These are phyloP conservation scores for Suhomyces kunorum DNA, from an alignment of 1,139 yeast species.

Conservation along the genomic window DNA sequence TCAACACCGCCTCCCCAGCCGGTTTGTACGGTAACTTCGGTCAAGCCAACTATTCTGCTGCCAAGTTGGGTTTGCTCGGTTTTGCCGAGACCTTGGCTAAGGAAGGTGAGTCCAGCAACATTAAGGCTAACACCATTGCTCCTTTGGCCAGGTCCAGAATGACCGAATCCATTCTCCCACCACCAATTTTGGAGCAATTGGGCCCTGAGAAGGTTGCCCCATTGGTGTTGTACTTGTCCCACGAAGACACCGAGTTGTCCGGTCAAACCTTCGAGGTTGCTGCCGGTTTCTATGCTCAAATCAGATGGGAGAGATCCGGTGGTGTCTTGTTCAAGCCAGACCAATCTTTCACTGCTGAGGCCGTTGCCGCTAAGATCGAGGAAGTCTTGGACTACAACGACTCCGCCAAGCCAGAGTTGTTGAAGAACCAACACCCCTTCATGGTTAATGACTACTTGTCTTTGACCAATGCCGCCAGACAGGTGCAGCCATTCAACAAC, in stretches of 20 bases:
- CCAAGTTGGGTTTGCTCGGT: conserved; percentile 87
- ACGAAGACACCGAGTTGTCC: conserved; percentile 57
- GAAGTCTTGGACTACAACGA: conserved; percentile 64
- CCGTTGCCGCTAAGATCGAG: conserved; percentile 69
- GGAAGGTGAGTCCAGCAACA: conserved; percentile 87
- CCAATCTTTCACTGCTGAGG: conserved; percentile 77
- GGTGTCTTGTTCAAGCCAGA: conserved; percentile 86
- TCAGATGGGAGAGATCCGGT: conserved; percentile 92
- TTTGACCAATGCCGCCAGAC: conserved; percentile 54
- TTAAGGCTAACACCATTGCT: conserved; percentile 82
- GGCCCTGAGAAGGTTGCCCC: conserved; percentile 92
- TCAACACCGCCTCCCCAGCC: conserved; percentile 95
- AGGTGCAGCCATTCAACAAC: conserved; percentile 58
- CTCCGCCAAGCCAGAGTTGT: conserved; percentile 51
- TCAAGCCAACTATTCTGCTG: conserved; percentile 94
- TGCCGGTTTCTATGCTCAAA: conserved; percentile 89
- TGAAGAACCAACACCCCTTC: conserved; percentile 65
- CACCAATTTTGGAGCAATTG: conserved; percentile 75
- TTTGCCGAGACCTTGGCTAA: conserved; percentile 92
- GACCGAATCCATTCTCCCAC: conserved; percentile 90
- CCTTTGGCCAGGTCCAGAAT: conserved; percentile 95
- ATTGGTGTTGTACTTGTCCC: conserved; percentile 76
- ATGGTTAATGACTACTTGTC: conserved; percentile 60
- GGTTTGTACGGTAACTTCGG: conserved; percentile 97
- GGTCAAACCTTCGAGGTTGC: conserved; percentile 91